These are phyloP conservation scores for Cubamyces sp. DNA, from an alignment of 768 basidiomycete species.

Conservation along the genomic window DNA sequence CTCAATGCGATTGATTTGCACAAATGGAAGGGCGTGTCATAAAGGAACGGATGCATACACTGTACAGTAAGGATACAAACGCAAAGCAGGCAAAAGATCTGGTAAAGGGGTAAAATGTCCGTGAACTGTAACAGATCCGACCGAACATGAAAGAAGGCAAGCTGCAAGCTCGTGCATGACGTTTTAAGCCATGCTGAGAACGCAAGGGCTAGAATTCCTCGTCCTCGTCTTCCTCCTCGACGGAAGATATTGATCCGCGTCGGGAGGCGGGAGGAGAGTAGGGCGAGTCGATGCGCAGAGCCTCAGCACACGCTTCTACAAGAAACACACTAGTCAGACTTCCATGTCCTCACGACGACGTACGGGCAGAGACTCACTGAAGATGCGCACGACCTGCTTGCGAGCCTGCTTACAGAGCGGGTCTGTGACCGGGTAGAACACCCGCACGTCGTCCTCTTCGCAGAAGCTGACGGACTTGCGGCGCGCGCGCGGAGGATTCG, in stretches of 20 bases:
- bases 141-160: background rate
- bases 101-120: background rate
- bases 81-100: too few species aligned
- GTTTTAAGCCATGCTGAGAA: too few species aligned
- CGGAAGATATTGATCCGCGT: background rate
- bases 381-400: slow-evolving; percentile 17
- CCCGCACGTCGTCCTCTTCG: slow-evolving; percentile 20
- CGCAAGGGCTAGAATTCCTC: background rate
- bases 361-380: slow-evolving; percentile 13
- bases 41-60: background rate
- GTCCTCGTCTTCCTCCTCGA: slow-evolving; percentile 1
- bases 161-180: too few species aligned
- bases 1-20: background rate
- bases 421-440: slow-evolving; percentile 10
- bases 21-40: background rate
- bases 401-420: slow-evolving; percentile 14
- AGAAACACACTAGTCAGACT: background rate
- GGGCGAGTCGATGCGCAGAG: slow-evolving; percentile 11
- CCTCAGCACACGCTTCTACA: slow-evolving; percentile 18
- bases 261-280: background rate
- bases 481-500: background rate
- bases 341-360: background rate
- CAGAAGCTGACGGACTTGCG: slow-evolving; percentile 23
- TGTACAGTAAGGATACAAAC: too few species aligned
- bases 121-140: background rate